These are phyloP conservation scores for Coniosporium apollinis DNA, from an alignment of 495 filamentous ascomycete species.

Conservation along the genomic window DNA sequence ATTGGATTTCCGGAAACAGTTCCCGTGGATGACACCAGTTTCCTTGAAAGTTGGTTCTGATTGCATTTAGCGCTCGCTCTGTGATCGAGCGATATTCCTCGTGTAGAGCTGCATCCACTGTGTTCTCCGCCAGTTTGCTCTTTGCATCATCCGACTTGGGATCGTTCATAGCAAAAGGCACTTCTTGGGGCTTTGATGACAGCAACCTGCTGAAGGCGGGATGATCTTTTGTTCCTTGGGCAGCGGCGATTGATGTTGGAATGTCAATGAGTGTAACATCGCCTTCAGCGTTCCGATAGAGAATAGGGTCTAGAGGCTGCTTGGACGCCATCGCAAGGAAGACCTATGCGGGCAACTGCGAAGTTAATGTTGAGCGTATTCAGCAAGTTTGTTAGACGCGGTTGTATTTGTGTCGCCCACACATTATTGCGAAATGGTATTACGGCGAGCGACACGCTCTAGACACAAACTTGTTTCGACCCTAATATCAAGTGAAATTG, in stretches of 20 bases:
- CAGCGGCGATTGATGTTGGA: conserved; percentile 38
- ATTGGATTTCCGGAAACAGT: conserved; percentile 6
- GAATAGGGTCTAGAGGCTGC: conserved; percentile 16
- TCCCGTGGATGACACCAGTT: conserved; percentile 29
- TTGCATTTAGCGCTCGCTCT: conserved; percentile 15
- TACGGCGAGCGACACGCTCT: no score
- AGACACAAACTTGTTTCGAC: no score
- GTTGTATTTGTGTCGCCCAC: no score
- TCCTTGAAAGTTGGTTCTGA: conserved; percentile 11
- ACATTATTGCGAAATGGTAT: no score
- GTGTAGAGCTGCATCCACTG: conserved; percentile 12
- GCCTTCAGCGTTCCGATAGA: conserved; percentile 32
- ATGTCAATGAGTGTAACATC: conserved; percentile 44
- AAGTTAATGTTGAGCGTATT: no score
- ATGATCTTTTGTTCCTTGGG: conserved; percentile 11
- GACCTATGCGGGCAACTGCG: no score
- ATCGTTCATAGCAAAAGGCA: conserved; percentile 16
- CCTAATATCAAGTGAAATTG: no score
- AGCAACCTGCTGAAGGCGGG: conserved; percentile 5
- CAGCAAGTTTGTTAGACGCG: no score
- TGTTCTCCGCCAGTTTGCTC: conserved; percentile 4
- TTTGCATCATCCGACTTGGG: conserved; percentile 19
- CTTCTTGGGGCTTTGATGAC: conserved; percentile 12
- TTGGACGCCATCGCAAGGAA: background rate
- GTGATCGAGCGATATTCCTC: conserved; percentile 10